Conservation (phyloP, 1,284 basidiomycete genomes). For the Sporisorium graminicola region DNA sequence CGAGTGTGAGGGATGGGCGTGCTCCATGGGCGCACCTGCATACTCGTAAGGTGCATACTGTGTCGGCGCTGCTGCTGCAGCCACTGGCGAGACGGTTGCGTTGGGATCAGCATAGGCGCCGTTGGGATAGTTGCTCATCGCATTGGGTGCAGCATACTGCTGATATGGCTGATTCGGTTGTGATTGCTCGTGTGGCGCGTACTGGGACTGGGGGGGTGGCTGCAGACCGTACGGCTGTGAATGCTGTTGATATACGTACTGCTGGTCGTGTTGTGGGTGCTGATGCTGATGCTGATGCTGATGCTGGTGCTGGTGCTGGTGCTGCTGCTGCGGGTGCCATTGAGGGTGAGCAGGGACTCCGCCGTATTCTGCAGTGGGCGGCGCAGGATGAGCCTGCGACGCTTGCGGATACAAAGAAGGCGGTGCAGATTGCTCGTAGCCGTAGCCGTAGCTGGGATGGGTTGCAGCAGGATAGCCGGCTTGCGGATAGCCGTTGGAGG, state of each 20-base stretch:
- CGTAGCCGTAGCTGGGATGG: slow-evolving; percentile 23
- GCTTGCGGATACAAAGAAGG: slow-evolving; percentile 30
- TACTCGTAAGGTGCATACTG: slow-evolving; percentile 26
- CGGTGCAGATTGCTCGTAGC: slow-evolving; percentile 21
- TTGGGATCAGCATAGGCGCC: slow-evolving; percentile 20
- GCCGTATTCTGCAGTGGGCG: slow-evolving; percentile 2
- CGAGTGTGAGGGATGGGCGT: slow-evolving; percentile 5
- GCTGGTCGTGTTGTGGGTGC: slow-evolving; percentile 7
- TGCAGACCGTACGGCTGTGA: background rate
- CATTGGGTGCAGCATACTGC: slow-evolving; percentile 1
- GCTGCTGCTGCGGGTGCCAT: slow-evolving; percentile 26
- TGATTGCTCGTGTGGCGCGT: background rate
- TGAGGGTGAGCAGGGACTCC: slow-evolving; percentile 11
- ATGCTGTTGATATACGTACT: slow-evolving; percentile 16
- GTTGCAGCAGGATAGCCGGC: slow-evolving; percentile 5
- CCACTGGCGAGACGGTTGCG: slow-evolving; percentile 8
- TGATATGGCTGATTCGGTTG: slow-evolving; percentile 9
- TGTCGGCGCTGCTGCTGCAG: slow-evolving; percentile 4
- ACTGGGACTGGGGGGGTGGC: slow-evolving; percentile 8
- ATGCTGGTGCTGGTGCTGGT: too few species aligned
- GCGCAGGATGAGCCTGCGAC: slow-evolving; percentile 6
- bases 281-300: slow-evolving; percentile 24
- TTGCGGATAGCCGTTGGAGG: slow-evolving; percentile 14
- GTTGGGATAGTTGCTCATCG: slow-evolving; percentile 9
- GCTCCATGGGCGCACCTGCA: slow-evolving; percentile 1